Evolutionary conservation across 345 rosid genomes (phyloP), one percentile per base, ranked within the genome.

Genomic region (Pistacia atlantica): DNA sequence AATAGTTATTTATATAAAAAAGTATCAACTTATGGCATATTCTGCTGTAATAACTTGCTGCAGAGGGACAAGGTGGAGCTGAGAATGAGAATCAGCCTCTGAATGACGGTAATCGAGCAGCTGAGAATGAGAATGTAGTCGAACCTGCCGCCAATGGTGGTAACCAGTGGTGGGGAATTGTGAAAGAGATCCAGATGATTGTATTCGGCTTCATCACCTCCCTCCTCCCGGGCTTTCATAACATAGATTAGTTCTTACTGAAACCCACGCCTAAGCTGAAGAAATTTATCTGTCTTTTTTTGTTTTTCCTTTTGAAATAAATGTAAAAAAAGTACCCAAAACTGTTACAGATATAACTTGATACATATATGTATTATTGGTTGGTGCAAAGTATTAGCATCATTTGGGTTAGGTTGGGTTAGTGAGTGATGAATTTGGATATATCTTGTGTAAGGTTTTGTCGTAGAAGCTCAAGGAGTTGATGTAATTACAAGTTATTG

Each of bases 131-230:
- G 71, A 92, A 91, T 64, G 86, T 61, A 1, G 85, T 78, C 38
- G 88, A 81, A 25, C 81, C 78, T 11, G 86, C 67, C 52, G 87
- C 71, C 22, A 75, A 91, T 62, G 89, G 79, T 48, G 94, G 92
- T 73, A 91, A 92, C 59, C 89, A 83, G 33, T 91, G 97, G 99
- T 97, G 99, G 99, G 96, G 93, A 73, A 90, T 97, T 64, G 89
- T 91, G 55, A 97, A 89, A 86, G 99, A 97, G 88, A 89, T 97
- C 82, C 97, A 97, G 81, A 92, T 97, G 97, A 91, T 97, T 13
- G 92, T 97, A 52, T 91, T 97, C 6, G 99, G 99, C 64, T 97
- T 94, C 84, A 92, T 97, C 64, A 92, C 98, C 38, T 97, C 98
- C 38, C 93, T 94, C 35, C 97, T 97, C 67, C 99, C 99, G 3